Evolutionary conservation across 2,329 filamentous ascomycete genomes (phyloP), one percentile per base, ranked within the genome.

Genomic region (Nemania sp.): DNA sequence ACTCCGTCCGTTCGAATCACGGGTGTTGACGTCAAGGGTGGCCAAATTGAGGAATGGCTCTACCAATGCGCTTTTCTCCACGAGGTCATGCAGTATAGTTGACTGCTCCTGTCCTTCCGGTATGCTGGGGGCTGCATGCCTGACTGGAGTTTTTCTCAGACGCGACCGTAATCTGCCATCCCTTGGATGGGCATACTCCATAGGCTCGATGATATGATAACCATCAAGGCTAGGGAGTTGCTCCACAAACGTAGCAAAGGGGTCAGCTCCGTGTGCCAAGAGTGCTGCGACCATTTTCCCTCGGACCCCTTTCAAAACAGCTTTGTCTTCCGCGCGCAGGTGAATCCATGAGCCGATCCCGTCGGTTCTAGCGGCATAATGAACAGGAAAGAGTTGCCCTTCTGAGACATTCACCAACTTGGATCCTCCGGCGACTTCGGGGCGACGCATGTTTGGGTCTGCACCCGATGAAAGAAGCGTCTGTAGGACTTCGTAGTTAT

Each of bases 191-290:
- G 3, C 25, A 29, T 29, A 3, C 25, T 29, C 25, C 25, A 7
- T 7, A 7, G 4, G 7, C 25, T 29, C 25, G 25, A 29, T 7
- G 25, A 29, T 7, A 3, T 4, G 7, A 29, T 7, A 3, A 29
- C 25, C 25, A 29, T 29, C 4, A 29, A 29, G 7, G 25, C 3
- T 7, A 3, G 7, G 7, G 25, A 3, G 25, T 29, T 29, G 35
- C 45, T 49, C 50, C n/a, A 45, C 7, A 10, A 32, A 54, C 3
- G 45, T 42, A 37, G 57, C 43, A 45, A 59, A 59, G 5, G 57
- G 50, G 25, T 59, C 50, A 35, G 57, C 57, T n/a, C 57, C 57
- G 39, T 59, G 32, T 35, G 20, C 57, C 39, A 59, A 37, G 1
- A 59, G 57, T 25, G 39, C 43, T 21, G 54, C 50, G 15, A 54